Percentiles rank a stretch among this genome's conserved stretches.
These are phyloP conservation scores for Camelina neglecta DNA, from an alignment of 345 rosid species.

Conservation along the genomic window DNA sequence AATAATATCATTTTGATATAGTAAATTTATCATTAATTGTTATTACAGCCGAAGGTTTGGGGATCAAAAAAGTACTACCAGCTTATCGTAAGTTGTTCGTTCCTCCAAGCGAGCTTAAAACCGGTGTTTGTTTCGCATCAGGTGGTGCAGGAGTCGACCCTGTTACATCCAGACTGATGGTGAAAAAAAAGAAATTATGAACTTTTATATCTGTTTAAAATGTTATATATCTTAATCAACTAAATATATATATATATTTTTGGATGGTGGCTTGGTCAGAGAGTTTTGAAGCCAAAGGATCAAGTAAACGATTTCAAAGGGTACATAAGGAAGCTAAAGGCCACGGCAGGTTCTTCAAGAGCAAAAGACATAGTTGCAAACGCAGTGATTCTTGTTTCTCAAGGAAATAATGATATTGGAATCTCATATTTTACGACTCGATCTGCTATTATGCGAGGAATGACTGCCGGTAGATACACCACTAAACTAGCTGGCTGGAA, in stretches of 20 bases:
- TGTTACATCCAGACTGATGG: conserved; percentile 34
- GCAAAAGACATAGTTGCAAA: conserved; percentile 46
- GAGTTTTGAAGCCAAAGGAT: conserved; percentile 50
- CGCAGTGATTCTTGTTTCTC: conserved; percentile 47
- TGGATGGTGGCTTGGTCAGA: conserved; percentile 43
- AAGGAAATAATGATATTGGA: conserved; percentile 70
- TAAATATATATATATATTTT: background rate
- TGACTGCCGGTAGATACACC: conserved; percentile 47
- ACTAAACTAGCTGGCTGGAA: conserved; percentile 47
- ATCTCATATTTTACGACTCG: conserved; percentile 49
- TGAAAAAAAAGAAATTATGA: conserved; percentile 2
- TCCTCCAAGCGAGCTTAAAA: conserved; percentile 37
- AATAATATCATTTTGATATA: background rate
- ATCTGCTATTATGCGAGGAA: conserved; percentile 33
- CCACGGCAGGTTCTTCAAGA: conserved; percentile 41
- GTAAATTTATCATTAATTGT: background rate
- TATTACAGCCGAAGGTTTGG: conserved; percentile 41
- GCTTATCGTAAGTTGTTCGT: conserved; percentile 31
- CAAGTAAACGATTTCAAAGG: conserved; percentile 56
- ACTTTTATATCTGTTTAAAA: conserved; percentile 13
- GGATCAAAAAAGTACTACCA: conserved; percentile 29
- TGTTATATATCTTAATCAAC: conserved; percentile 6
- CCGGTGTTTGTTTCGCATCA: conserved; percentile 49
- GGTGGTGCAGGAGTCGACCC: conserved; percentile 49
- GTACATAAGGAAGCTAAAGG: conserved; percentile 49